Evolutionary conservation across 2,329 filamentous ascomycete genomes (phyloP).

Genomic region (Aschersonia sp.): DNA sequence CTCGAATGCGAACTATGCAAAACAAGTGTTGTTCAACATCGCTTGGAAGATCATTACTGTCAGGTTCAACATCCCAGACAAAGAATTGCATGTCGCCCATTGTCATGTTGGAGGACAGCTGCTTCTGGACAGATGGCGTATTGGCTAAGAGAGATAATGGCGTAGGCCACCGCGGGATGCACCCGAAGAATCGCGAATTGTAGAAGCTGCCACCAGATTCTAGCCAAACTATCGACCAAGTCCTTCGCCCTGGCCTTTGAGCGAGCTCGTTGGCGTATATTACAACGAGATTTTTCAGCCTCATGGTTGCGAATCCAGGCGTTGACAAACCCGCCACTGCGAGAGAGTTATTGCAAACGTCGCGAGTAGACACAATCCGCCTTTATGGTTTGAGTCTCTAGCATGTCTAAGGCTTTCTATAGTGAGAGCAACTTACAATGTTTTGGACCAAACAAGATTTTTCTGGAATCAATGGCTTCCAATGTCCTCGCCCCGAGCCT

Average conservation of each 20-base stretch:
- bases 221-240: too few relatives aligned
- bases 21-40: conserved; percentile 8
- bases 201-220: too few relatives aligned
- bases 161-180: not conserved
- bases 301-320: too few relatives aligned
- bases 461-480: too few relatives aligned
- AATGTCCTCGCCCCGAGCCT: too few relatives aligned
- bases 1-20: conserved; percentile 25
- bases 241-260: too few relatives aligned
- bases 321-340: not conserved
- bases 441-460: too few relatives aligned
- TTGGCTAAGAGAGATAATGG: conserved; percentile 6
- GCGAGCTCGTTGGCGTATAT: too few relatives aligned
- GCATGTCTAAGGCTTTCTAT: conserved; percentile 8
- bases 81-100: conserved; percentile 4
- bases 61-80: conserved; percentile 9
- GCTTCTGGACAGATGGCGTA: not conserved
- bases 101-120: not conserved
- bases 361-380: conserved; percentile 6
- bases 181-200: too few relatives aligned
- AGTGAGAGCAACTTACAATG: too few relatives aligned
- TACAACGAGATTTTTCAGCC: too few relatives aligned
- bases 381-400: conserved; percentile 8
- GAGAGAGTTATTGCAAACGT: not conserved
- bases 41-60: conserved; percentile 16